Base-by-base conservation (phyloP, 179 eudicot genomes). In the Spergularia azorica region DNA sequence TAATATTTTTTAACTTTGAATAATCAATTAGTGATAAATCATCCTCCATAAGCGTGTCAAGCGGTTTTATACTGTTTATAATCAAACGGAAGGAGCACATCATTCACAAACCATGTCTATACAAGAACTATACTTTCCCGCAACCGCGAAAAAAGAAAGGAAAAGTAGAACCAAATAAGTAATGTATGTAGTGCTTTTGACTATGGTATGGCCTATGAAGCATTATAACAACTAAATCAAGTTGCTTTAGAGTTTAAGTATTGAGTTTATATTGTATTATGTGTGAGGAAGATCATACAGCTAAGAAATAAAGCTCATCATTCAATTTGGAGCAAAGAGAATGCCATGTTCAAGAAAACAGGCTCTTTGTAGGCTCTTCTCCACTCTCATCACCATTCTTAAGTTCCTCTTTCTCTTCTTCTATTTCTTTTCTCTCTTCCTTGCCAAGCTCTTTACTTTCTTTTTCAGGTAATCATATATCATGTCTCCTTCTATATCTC, bases 291-390 rank as follows among this genome's bases (percentile, higher is more conserved):
- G 32, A 26, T 26, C 32, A 26, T 43, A 7, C 6, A 43, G 48
- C 48, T 4, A 10, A 65, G 20, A 63, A 0, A 71, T 18, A 52
- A 71, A 26, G 51, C 17, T 72, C 66, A 72, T 61, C 41, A 51
- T 43, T 72, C 2, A 26, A 51, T 43, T 72, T 0, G 71, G 48
- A 63, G 75, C 41, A 77, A 80, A 26, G 32, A 72, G 10, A 84
- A 91, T 92, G 97, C 93, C 93, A 90, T 91, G 90, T 77, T 87
- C 89, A 78, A 79, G 70, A 70, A 84, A 89, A 82, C 88, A 86
- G 84, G 73, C 90, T 79, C 68, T 90, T 56, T 87, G 71, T 83
- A 87, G 80, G 82, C 77, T 92, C 57, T 86, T 91, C 80, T 86
- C 80, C 87, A 77, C 82, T 78, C 81, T 87, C 82, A 88, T 92